phyloP scores from a whole-genome alignment of 192 early-diverging fungal species.

The Coemansia interrupta region DNA sequence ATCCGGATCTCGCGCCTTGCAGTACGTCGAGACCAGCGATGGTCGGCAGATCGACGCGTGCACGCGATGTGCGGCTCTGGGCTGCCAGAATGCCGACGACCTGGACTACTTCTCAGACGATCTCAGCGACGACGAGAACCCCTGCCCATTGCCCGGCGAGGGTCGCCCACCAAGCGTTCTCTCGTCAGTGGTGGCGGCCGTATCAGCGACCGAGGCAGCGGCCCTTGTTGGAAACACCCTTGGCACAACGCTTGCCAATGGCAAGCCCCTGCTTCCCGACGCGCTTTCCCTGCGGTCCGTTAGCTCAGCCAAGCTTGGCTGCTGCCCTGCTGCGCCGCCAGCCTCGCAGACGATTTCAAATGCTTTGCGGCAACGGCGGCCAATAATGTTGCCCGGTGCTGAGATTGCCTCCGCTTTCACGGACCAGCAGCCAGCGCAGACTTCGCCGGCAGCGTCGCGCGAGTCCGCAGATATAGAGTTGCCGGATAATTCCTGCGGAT shows the following conservation, averaged over 20 bases:
- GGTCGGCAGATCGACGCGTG: slow-evolving; percentile 15
- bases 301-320: background rate
- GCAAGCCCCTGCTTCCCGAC: background rate
- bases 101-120: background rate
- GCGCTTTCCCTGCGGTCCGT: background rate
- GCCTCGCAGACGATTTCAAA: background rate
- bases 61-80: slow-evolving; percentile 16
- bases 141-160: background rate
- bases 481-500: slow-evolving; percentile 3
- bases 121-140: background rate
- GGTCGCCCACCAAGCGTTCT: background rate
- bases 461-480: too few species aligned
- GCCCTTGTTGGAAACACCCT: background rate
- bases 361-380: slow-evolving; percentile 9
- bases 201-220: background rate
- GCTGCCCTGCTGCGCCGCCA: background rate
- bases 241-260: background rate
- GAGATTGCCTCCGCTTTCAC: too few species aligned
- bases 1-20: slow-evolving; percentile 6
- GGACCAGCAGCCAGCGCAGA: too few species aligned
- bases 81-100: slow-evolving; percentile 7
- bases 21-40: slow-evolving; percentile 20
- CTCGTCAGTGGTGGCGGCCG: background rate
- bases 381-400: background rate
- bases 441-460: too few species aligned